Conservation (phyloP, 1,139 yeast genomes). For the Pichia sp. region DNA sequence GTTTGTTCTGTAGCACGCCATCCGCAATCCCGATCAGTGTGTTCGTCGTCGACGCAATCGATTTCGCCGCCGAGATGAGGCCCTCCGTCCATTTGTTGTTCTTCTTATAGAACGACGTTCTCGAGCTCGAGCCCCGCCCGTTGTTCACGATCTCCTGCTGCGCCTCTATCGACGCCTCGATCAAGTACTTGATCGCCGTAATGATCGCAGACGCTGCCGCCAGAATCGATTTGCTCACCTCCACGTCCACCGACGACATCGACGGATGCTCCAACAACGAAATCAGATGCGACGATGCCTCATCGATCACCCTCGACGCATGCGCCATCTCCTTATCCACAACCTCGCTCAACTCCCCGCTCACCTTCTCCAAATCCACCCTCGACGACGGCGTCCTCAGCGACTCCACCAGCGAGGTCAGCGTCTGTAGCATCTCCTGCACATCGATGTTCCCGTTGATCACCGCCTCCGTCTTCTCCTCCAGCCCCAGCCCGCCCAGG, state of each 20-base stretch:
- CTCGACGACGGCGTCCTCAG: conserved; percentile 44
- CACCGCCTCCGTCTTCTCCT: conserved; percentile 67
- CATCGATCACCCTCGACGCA: conserved; percentile 65
- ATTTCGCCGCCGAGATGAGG: conserved; percentile 67
- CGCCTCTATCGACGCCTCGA: conserved; percentile 74
- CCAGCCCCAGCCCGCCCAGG: conserved; percentile 48
- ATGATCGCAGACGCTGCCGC: conserved; percentile 81
- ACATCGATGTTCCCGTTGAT: conserved; percentile 72
- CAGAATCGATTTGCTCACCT: conserved; percentile 73
- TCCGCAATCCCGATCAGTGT: conserved; percentile 79
- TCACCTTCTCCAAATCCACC: conserved; percentile 32
- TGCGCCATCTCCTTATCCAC: conserved; percentile 70
- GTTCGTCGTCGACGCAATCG: conserved; percentile 82
- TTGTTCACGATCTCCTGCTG: conserved; percentile 77
- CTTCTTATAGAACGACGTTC: conserved; percentile 78
- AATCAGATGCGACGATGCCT: conserved; percentile 60
- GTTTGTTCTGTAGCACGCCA: conserved; percentile 55
- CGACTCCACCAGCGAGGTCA: conserved; percentile 53
- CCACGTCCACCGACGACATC: conserved; percentile 56
- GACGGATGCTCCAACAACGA: conserved; percentile 51
- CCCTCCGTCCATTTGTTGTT: conserved; percentile 96
- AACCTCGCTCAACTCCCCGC: conserved; percentile 49
- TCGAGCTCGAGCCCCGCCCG: conserved; percentile 62
- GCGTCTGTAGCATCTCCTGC: conserved; percentile 63
- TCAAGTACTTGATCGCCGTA: conserved; percentile 68